Percentiles rank a stretch among this genome's conserved stretches.
Conservation (phyloP, 2,329 filamentous ascomycete genomes). For the Talaromyces sp. region DNA sequence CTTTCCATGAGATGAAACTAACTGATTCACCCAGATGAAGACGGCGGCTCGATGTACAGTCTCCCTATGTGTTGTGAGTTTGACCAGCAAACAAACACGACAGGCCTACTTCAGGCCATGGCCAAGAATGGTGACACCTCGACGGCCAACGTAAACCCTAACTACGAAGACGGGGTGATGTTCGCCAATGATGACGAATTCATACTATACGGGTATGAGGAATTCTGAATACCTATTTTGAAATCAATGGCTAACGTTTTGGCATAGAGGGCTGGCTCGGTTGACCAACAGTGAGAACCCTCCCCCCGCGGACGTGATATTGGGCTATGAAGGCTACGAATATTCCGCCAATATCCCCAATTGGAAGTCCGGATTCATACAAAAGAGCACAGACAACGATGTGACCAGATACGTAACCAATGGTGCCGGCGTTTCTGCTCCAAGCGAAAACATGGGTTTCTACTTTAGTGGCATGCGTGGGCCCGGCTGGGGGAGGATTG, state of each 20-base stretch:
- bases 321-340: constrained; percentile 50
- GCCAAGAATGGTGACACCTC: constrained; percentile 46
- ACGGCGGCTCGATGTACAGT: constrained; percentile 49
- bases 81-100: constrained; percentile 48
- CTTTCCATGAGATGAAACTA: background rate
- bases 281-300: constrained; percentile 30
- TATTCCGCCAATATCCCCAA: constrained; percentile 36
- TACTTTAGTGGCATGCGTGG: constrained; percentile 64
- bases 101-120: constrained; percentile 44
- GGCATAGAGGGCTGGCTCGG: constrained; percentile 42
- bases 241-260: background rate
- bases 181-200: constrained; percentile 61
- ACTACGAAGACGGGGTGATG: constrained; percentile 59
- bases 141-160: constrained; percentile 50
- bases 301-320: constrained; percentile 41
- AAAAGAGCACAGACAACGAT: constrained; percentile 35
- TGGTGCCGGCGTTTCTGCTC: constrained; percentile 59
- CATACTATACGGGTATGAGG: constrained; percentile 54
- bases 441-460: constrained; percentile 66
- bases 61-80: constrained; percentile 58
- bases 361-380: constrained; percentile 43
- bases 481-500: constrained; percentile 47
- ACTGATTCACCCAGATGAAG: constrained; percentile 41
- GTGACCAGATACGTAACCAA: constrained; percentile 60
- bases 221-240: background rate